A percentile compares a stretch with the other conserved stretches of the same genome.
Evolutionary conservation across 768 basidiomycete species (phyloP).

Genomic region (Collybia sp.): DNA sequence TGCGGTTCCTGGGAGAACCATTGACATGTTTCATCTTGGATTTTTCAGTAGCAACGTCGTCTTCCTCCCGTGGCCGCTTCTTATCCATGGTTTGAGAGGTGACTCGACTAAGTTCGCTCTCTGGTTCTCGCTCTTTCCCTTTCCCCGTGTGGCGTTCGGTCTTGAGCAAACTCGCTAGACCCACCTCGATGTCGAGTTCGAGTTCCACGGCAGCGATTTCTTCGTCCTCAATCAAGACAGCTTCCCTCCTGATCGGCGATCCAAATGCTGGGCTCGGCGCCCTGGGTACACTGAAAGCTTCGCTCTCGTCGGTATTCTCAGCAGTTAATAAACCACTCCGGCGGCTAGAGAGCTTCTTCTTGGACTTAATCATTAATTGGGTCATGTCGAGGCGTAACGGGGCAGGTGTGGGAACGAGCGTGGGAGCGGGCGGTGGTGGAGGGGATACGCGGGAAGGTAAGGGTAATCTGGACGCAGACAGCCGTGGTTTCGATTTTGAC

Average conservation of each 20-base stretch:
- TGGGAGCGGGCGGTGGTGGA: conserved; percentile 27
- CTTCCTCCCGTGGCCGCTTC: conserved; percentile 27
- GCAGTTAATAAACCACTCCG: conserved; percentile 56
- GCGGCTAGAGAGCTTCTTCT: conserved; percentile 35
- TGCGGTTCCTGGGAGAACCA: conserved; percentile 35
- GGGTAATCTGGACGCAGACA: conserved; percentile 44
- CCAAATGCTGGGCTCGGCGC: conserved; percentile 68
- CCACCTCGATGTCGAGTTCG: conserved; percentile 28
- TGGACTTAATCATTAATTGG: conserved; percentile 19
- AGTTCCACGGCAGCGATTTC: conserved; percentile 30
- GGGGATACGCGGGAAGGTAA: conserved; percentile 39
- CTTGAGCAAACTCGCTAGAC: conserved; percentile 20
- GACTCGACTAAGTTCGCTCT: conserved; percentile 18
- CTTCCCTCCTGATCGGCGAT: conserved; percentile 52
- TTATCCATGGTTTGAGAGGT: conserved; percentile 27
- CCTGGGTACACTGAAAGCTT: conserved; percentile 40
- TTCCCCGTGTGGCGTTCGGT: conserved; percentile 43
- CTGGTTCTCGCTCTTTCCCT: conserved; percentile 31
- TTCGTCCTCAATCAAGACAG: conserved; percentile 56
- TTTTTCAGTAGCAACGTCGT: conserved; percentile 29
- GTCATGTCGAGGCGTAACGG: conserved; percentile 17
- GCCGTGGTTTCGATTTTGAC: conserved; percentile 40
- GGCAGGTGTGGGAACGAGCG: conserved; percentile 18
- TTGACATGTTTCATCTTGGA: conserved; percentile 62
- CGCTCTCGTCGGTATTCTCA: conserved; percentile 17